phyloP scores from a whole-genome alignment of 345 rosid species.

The Anastatica hierochuntica region DNA sequence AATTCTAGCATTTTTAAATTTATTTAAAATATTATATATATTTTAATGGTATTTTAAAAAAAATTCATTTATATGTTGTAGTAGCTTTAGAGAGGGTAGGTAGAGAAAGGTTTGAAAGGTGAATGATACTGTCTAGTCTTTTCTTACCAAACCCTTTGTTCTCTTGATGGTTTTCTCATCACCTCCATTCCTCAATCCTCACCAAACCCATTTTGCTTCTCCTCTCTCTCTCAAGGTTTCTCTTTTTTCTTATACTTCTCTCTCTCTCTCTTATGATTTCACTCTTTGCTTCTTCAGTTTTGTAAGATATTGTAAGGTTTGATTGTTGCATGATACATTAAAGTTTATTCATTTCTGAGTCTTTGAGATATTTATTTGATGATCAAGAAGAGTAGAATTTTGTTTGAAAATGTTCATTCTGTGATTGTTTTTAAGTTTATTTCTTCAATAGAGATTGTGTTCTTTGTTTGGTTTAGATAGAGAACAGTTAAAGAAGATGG shows the following conservation, averaged over 20 bases:
- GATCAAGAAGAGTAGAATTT: no score
- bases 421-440: no score
- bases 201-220: slow-evolving; percentile 12
- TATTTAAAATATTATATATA: neutral
- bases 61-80: no score
- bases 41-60: no score
- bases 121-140: neutral
- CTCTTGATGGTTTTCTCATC: no score
- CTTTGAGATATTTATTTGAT: no score
- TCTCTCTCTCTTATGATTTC: slow-evolving; percentile 1
- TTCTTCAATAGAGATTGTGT: neutral
- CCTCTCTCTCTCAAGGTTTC: slow-evolving; percentile 14
- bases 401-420: no score
- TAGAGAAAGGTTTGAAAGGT: neutral
- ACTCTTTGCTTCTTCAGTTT: slow-evolving; percentile 8
- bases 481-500: neutral
- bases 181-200: neutral
- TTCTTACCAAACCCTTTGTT: slow-evolving; percentile 13
- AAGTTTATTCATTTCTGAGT: no score
- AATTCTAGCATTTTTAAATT: no score
- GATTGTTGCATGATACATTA: neutral
- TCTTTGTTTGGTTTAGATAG: neutral
- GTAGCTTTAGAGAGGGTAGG: neutral
- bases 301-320: neutral
- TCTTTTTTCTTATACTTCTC: neutral